Conservation (phyloP, 129 eudicot species). For the Tanacetum coccineum region DNA sequence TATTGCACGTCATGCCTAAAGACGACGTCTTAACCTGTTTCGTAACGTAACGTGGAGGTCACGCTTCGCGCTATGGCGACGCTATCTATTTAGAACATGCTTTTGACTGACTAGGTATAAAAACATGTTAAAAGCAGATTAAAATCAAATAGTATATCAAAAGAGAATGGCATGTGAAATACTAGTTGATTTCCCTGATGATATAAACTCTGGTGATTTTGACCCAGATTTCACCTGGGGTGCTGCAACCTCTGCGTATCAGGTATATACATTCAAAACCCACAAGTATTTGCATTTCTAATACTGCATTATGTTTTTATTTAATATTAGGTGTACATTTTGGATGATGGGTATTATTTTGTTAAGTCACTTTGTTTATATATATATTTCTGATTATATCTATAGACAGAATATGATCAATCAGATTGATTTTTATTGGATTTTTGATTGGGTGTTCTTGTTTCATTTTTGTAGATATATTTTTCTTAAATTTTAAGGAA, state of each 20-base stretch:
- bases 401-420: too few relatives aligned
- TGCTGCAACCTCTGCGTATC: constrained; percentile 27
- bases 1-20: too few relatives aligned
- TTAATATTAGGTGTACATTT: too few relatives aligned
- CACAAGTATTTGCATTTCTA: not conserved
- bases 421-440: not conserved
- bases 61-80: too few relatives aligned
- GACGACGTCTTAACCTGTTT: too few relatives aligned
- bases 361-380: too few relatives aligned
- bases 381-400: too few relatives aligned
- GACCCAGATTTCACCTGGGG: constrained; percentile 25
- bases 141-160: not conserved
- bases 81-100: too few relatives aligned
- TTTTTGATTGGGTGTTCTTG: not conserved
- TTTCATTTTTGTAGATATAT: not conserved
- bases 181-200: constrained; percentile 7
- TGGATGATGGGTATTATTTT: not conserved
- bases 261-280: not conserved
- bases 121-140: not conserved
- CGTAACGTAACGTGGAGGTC: too few relatives aligned
- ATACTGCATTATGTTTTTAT: not conserved
- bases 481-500: not conserved
- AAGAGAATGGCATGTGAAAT: not conserved
- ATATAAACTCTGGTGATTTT: constrained; percentile 13
- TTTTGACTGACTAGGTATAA: too few relatives aligned